Conservation (phyloP, 2,329 filamentous ascomycete species). For the Cadophora luteo-olivacea region DNA sequence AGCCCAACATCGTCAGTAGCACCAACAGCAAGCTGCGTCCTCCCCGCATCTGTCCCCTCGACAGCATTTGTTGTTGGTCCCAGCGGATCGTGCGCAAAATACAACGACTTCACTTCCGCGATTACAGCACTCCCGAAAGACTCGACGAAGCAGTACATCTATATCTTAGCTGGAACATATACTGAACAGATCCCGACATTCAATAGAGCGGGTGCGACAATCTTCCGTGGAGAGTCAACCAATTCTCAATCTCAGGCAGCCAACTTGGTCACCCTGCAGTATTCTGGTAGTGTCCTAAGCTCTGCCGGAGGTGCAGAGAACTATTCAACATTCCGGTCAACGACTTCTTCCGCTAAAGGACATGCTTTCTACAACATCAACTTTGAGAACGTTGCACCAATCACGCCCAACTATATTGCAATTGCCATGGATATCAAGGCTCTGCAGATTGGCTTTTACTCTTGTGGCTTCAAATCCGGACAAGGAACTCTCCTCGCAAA, state of each 20-base stretch:
- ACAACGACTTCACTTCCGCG: constrained; percentile 50
- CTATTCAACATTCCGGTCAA: constrained; percentile 17
- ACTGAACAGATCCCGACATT: constrained; percentile 20
- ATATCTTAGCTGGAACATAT: constrained; percentile 19
- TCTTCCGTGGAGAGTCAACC: constrained; percentile 22
- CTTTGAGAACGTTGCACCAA: constrained; percentile 20
- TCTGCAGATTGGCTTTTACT: constrained; percentile 21
- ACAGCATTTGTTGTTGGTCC: constrained; percentile 46
- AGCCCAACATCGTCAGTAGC: constrained; percentile 22
- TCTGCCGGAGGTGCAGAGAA: constrained; percentile 15
- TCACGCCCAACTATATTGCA: constrained; percentile 12
- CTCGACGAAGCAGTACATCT: constrained; percentile 36
- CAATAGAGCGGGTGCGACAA: constrained; percentile 18
- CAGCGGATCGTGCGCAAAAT: constrained; percentile 46
- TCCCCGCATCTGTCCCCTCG: constrained; percentile 21
- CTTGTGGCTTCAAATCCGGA: constrained; percentile 21
- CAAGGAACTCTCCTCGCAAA: constrained; percentile 21
- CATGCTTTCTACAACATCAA: constrained; percentile 24
- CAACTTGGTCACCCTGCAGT: constrained; percentile 17
- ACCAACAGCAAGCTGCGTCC: constrained; percentile 16
- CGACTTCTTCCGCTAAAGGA: constrained; percentile 16
- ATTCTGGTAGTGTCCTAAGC: constrained; percentile 18
- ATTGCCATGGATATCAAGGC: constrained; percentile 25
- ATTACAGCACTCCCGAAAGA: constrained; percentile 40
- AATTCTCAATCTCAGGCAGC: constrained; percentile 12